Base-by-base conservation (phyloP, 2,329 filamentous ascomycete genomes). In the Stagonosporopsis tanaceti region DNA sequence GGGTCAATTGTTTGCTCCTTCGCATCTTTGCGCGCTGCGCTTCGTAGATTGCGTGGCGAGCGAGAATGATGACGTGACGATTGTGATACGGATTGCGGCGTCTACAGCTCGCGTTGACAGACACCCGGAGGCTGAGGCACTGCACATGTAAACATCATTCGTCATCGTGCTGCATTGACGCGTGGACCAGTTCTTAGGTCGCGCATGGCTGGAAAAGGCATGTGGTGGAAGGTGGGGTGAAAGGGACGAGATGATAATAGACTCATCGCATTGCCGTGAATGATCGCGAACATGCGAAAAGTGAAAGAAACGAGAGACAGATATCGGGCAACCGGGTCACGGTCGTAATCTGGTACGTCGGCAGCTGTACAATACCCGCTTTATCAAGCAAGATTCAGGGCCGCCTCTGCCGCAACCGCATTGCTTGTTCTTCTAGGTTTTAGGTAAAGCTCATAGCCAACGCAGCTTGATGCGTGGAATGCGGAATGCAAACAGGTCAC, bases 81-180 rank as follows among this genome's bases (percentile, higher is more conserved):
- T 42, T 15, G 41, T 52, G 42, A 47, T 35, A 30, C 38, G n/a
- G 5, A 20, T 42, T 42, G 54, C 48, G n/a, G 47, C 24, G 42
- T 15, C 24, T 45, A 41, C 25, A 47, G 27, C 25, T 42, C 15
- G 38, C 37, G 38, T 27, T 37, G 28, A 22, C 47, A 51, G 50
- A 42, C 35, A 40, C 40, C 22, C 12, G 37, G 47, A 28, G 35
- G 37, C 28, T 22, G 35, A 38, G 38, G 41, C 28, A 37, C 25
- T 15, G 28, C 15, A 34, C 44, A 47, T 32, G 28, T 47, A 22
- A 22, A n/a, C 24, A 22, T 39, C 28, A 44, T 52, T 52, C 38
- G 42, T 25, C 38, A 41, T 27, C 38, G 2, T 38, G 28, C 38
- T 37, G 24, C 14, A 15, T 30, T 25, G 48, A 48, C 54, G 54